Evolutionary conservation across 331 rosid genomes (phyloP).

Genomic region (Quercus tomentella): DNA sequence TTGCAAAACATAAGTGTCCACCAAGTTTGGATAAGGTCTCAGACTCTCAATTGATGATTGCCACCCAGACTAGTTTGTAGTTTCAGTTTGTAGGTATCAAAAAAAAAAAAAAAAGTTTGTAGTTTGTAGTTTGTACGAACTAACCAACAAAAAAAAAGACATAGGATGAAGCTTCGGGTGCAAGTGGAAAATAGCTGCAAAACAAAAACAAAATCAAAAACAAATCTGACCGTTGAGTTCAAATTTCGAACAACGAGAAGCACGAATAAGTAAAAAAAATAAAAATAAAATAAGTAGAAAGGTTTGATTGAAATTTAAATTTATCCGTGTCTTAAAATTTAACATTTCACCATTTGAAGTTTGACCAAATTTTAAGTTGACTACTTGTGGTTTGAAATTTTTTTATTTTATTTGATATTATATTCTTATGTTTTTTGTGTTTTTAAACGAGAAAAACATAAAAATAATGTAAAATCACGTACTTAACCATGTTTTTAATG

Average conservation of each 20-base stretch:
- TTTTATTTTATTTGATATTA: no score
- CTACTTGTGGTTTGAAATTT: accelerated
- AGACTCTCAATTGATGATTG: no score
- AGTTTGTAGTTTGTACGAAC: background rate
- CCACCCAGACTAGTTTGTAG: no score
- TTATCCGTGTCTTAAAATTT: accelerated
- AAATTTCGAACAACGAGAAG: slow-evolving; percentile 8
- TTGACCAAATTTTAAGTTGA: accelerated
- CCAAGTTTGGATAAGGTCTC: no score
- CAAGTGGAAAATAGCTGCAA: background rate
- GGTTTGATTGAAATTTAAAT: no score
- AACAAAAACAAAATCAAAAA: background rate
- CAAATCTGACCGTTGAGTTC: slow-evolving; percentile 13
- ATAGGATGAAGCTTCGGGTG: background rate
- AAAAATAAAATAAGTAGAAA: background rate
- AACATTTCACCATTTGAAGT: accelerated
- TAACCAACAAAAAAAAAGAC: background rate
- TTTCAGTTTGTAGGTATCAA: background rate
- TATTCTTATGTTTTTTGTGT: accelerated
- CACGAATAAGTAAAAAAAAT: background rate
- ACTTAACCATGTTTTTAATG: accelerated
- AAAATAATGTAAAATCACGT: accelerated
- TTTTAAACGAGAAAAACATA: accelerated
- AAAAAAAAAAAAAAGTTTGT: no score
- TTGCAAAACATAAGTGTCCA: no score